These are phyloP conservation scores for Choiromyces venosus DNA, from an alignment of 495 filamentous ascomycete species.

Conservation along the genomic window DNA sequence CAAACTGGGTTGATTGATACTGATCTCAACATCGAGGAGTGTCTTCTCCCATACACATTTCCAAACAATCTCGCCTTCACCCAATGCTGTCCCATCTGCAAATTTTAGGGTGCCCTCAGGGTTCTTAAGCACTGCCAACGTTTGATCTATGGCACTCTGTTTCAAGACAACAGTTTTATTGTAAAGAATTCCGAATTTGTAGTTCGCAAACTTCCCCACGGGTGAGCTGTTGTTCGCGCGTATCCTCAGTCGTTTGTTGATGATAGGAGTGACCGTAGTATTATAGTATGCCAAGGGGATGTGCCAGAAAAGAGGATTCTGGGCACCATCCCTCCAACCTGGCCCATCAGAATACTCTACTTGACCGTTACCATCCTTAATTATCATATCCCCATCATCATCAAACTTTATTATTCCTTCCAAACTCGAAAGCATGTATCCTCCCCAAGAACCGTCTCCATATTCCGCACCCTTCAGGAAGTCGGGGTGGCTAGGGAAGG, in stretches of 20 bases:
- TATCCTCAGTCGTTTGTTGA: neutral
- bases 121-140: slow-evolving; percentile 6
- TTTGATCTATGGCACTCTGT: slow-evolving; percentile 19
- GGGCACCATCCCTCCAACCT: slow-evolving; percentile 34
- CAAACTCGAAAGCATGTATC: slow-evolving; percentile 24
- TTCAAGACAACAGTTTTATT: slow-evolving; percentile 36
- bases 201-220: slow-evolving; percentile 8
- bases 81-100: slow-evolving; percentile 27
- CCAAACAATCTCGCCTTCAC: slow-evolving; percentile 34
- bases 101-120: neutral
- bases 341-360: slow-evolving; percentile 14
- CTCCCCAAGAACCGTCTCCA: slow-evolving; percentile 27
- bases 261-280: neutral
- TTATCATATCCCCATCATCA: slow-evolving; percentile 3
- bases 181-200: slow-evolving; percentile 34
- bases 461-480: slow-evolving; percentile 31
- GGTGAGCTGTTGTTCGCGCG: neutral
- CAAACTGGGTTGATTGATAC: slow-evolving; percentile 16
- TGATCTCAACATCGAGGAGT: slow-evolving; percentile 34
- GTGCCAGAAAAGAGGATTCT: slow-evolving; percentile 33
- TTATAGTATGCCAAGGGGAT: slow-evolving; percentile 33
- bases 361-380: neutral
- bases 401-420: slow-evolving; percentile 27
- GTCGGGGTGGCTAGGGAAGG: slow-evolving; percentile 13
- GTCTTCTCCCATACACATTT: slow-evolving; percentile 41